A percentile compares a stretch with the other conserved stretches of the same genome.
These are phyloP conservation scores for Cercospora brassicicola DNA, from an alignment of 2,329 filamentous ascomycete species.

Conservation along the genomic window DNA sequence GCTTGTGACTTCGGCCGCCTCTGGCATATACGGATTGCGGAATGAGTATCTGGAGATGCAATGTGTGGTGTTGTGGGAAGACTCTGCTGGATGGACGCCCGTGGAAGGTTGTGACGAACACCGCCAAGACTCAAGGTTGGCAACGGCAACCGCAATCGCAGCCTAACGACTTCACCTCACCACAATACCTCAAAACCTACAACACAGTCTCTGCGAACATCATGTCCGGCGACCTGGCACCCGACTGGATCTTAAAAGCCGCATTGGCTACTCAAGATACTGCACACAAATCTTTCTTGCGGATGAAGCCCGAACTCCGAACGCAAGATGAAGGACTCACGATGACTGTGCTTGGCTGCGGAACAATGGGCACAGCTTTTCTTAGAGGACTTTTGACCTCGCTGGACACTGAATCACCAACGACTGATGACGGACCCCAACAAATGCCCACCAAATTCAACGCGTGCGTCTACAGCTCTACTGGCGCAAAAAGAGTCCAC, in stretches of 20 bases:
- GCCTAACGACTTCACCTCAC: not conserved
- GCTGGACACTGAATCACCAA: constrained; percentile 43
- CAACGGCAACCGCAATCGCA: not conserved
- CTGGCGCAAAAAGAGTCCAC: constrained; percentile 68
- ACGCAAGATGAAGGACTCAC: constrained; percentile 54
- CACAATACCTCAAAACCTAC: not conserved
- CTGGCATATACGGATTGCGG: no score
- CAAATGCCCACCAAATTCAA: constrained; percentile 68
- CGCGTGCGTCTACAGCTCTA: constrained; percentile 72
- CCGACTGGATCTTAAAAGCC: constrained; percentile 37
- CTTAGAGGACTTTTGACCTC: constrained; percentile 76
- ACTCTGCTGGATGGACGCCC: not conserved
- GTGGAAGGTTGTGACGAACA: not conserved
- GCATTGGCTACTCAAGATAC: constrained; percentile 32
- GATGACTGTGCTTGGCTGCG: constrained; percentile 78
- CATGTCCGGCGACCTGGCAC: constrained; percentile 33
- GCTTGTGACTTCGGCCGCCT: no score
- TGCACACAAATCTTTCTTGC: constrained; percentile 29
- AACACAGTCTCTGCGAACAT: not conserved
- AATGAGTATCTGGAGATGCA: not conserved
- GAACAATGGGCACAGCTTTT: constrained; percentile 86
- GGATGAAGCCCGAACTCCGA: constrained; percentile 27
- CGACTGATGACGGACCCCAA: not conserved
- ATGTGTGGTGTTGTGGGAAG: not conserved
- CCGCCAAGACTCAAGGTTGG: not conserved